These are phyloP conservation scores for Maudiozyma humilis DNA, from an alignment of 1,139 yeast genomes.

Conservation along the genomic window DNA sequence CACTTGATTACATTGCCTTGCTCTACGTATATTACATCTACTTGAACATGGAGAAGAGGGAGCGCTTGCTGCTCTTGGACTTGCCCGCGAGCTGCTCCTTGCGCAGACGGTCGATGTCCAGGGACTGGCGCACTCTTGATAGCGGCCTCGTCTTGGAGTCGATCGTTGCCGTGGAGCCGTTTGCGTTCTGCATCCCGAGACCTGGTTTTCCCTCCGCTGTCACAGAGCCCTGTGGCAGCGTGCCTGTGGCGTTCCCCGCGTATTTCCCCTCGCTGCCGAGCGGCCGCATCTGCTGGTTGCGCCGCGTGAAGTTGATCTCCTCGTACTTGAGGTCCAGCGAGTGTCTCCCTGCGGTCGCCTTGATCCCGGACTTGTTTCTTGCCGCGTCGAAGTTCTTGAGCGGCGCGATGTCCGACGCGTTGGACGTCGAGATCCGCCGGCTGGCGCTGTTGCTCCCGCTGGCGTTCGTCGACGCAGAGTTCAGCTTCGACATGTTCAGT, in stretches of 20 bases:
- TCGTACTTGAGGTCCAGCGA: constrained; percentile 28
- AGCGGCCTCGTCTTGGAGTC: constrained; percentile 16
- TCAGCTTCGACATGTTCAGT: constrained; percentile 3
- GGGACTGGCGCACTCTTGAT: constrained; percentile 23
- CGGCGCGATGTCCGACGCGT: constrained; percentile 1
- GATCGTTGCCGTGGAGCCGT: constrained; percentile 10
- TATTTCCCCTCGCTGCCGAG: background rate
- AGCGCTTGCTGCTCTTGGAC: constrained; percentile 8
- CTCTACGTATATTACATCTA: too few species aligned
- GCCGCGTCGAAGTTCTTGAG: background rate
- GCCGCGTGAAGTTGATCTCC: constrained; percentile 24
- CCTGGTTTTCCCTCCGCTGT: background rate
- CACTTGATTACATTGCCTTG: too few species aligned
- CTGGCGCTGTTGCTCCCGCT: background rate
- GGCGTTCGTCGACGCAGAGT: background rate
- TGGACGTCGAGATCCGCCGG: background rate
- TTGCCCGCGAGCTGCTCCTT: constrained; percentile 15
- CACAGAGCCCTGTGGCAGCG: too few species aligned
- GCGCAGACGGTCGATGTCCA: constrained; percentile 24
- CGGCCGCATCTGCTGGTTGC: constrained; percentile 8
- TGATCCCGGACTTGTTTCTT: background rate
- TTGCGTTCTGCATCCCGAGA: constrained; percentile 8
- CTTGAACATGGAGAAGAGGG: constrained; percentile 15
- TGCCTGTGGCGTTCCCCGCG: background rate
- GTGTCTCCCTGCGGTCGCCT: constrained; percentile 7